A percentile compares a stretch with the other conserved stretches of the same genome.
Evolutionary conservation across 495 filamentous ascomycete species (phyloP).

Genomic region (Podospora comata): DNA sequence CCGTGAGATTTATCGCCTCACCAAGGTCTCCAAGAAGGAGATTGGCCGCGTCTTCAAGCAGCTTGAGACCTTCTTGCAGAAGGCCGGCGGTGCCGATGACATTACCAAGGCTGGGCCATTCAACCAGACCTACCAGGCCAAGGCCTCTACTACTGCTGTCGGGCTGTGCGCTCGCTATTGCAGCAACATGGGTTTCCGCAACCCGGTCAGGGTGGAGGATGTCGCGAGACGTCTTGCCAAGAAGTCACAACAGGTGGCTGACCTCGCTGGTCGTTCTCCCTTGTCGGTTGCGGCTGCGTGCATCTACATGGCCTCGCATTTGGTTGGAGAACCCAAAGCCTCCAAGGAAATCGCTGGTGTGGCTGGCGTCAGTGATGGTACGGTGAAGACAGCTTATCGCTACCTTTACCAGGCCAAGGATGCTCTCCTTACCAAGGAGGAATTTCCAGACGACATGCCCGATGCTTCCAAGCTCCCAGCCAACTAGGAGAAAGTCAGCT

Average conservation of each 20-base stretch:
- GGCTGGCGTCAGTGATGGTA: conserved; percentile 89
- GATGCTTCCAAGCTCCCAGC: conserved; percentile 65
- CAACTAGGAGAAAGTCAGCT: conserved; percentile 20
- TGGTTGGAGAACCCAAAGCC: conserved; percentile 72
- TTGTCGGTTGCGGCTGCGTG: conserved; percentile 91
- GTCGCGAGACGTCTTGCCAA: conserved; percentile 72
- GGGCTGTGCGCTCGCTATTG: conserved; percentile 89
- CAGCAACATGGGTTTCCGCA: conserved; percentile 64
- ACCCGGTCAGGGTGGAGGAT: conserved; percentile 63
- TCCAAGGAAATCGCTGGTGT: conserved; percentile 81
- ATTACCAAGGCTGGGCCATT: conserved; percentile 32
- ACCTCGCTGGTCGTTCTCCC: conserved; percentile 88
- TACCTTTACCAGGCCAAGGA: conserved; percentile 72
- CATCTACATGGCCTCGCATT: conserved; percentile 88
- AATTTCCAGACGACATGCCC: conserved; percentile 65
- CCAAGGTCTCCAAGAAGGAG: conserved; percentile 93
- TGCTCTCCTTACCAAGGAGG: conserved; percentile 68
- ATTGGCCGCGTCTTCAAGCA: conserved; percentile 94
- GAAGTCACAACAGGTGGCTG: conserved; percentile 65
- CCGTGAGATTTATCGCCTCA: conserved; percentile 85
- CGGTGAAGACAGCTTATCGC: conserved; percentile 92
- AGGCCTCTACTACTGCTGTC: conserved; percentile 73
- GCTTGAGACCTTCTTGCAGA: conserved; percentile 79
- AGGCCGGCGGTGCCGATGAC: conserved; percentile 41
- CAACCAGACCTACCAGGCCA: conserved; percentile 64